phyloP scores from a whole-genome alignment of 202 grass and related monocot species.

The Elaeis oleifera region DNA sequence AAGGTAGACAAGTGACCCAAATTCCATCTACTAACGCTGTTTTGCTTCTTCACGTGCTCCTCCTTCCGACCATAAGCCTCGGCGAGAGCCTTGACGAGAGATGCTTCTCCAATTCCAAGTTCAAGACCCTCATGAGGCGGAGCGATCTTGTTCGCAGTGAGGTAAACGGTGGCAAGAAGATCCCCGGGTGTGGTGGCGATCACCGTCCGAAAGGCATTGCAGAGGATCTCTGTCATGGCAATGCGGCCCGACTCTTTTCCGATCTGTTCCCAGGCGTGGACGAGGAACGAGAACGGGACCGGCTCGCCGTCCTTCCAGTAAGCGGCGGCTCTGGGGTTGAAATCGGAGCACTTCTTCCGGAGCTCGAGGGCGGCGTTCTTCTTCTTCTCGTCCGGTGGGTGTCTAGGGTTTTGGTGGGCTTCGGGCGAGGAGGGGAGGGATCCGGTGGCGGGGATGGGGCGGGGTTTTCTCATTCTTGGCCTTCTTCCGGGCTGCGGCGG shows the following conservation, averaged over 20 bases:
- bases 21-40: conserved; percentile 37
- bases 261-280: conserved; percentile 72
- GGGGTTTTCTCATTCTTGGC: conserved; percentile 6
- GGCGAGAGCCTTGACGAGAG: conserved; percentile 72
- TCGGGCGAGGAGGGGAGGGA: conserved; percentile 24
- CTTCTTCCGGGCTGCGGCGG: conserved; percentile 62
- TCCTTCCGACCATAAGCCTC: conserved; percentile 97
- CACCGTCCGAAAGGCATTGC: conserved; percentile 74
- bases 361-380: conserved; percentile 55
- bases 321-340: conserved; percentile 57
- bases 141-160: conserved; percentile 77
- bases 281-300: conserved; percentile 79
- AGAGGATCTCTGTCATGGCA: conserved; percentile 77
- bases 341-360: conserved; percentile 68
- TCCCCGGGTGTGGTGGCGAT: conserved; percentile 72
- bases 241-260: conserved; percentile 78
- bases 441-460: conserved; percentile 18
- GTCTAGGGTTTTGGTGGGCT: conserved; percentile 33
- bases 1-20: too few species aligned
- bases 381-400: conserved; percentile 21
- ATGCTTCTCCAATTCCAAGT: conserved; percentile 87
- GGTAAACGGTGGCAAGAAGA: conserved; percentile 82
- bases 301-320: conserved; percentile 68
- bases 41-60: conserved; percentile 91
- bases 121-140: conserved; percentile 89